phyloP scores from a whole-genome alignment of 2,329 filamentous ascomycete genomes.

The Phialophora expanda region DNA sequence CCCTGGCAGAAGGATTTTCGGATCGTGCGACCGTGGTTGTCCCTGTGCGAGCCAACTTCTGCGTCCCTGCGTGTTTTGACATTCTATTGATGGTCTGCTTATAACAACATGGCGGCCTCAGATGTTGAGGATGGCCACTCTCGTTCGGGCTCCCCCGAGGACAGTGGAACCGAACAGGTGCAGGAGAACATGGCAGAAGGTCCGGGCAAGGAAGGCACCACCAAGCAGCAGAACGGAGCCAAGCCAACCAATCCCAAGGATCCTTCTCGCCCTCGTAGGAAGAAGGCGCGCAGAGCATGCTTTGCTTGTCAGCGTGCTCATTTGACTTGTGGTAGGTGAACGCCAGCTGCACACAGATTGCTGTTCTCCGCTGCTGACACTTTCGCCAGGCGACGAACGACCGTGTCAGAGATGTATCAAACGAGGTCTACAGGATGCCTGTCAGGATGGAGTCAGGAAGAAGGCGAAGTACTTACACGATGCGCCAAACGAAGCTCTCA shows the following conservation, averaged over 20 bases:
- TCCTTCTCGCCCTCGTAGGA: constrained; percentile 82
- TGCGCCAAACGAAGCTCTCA: constrained; percentile 84
- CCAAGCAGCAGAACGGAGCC: constrained; percentile 64
- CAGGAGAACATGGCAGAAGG: constrained; percentile 46
- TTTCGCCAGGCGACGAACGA: constrained; percentile 79
- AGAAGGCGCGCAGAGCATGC: constrained; percentile 94
- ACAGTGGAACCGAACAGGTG: constrained; percentile 48
- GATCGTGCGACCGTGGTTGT: constrained; percentile 30
- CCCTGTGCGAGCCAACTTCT: constrained; percentile 28
- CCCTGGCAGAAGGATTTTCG: constrained; percentile 13
- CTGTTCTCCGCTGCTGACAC: constrained; percentile 41
- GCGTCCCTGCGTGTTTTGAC: constrained; percentile 28
- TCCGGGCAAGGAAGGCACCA: constrained; percentile 49
- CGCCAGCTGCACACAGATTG: constrained; percentile 5
- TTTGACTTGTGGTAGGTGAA: constrained; percentile 90
- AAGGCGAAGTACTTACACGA: constrained; percentile 99
- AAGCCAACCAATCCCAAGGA: constrained; percentile 72
- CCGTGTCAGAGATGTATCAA: constrained; percentile 95
- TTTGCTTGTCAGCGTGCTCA: constrained; percentile 97
- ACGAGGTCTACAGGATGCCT: constrained; percentile 84
- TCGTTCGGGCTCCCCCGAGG: constrained; percentile 46
- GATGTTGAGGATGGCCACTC: constrained; percentile 45
- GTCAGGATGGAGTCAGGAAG: constrained; percentile 95
- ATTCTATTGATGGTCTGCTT: constrained; percentile 35
- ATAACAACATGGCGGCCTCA: constrained; percentile 44